phyloP scores from a whole-genome alignment of 148 eudicot genomes.

The Amaranthus palmeri region DNA sequence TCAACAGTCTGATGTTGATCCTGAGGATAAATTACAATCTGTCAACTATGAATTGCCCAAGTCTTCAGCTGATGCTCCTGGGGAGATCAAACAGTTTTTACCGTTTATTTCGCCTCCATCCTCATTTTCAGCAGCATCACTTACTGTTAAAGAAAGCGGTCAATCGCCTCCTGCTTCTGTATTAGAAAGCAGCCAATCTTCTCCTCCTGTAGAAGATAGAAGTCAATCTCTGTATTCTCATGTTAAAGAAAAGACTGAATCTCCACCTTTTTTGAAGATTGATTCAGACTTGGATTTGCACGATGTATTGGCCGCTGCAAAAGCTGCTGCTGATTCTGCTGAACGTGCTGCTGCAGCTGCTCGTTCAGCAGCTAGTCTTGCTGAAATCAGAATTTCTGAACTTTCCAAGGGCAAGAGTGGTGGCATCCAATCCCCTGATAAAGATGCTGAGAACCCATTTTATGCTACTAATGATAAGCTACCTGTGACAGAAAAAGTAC shows the following conservation, averaged over 20 bases:
- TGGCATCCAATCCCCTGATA: constrained; percentile 26
- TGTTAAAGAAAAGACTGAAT: constrained; percentile 18
- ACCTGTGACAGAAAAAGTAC: constrained; percentile 26
- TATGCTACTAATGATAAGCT: constrained; percentile 19
- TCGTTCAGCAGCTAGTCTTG: constrained; percentile 83
- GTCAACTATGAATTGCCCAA: constrained; percentile 22
- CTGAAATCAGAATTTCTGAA: constrained; percentile 69
- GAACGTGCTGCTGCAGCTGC: constrained; percentile 90
- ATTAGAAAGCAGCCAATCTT: constrained; percentile 17
- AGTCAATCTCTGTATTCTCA: not conserved
- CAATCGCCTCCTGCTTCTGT: constrained; percentile 20
- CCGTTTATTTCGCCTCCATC: constrained; percentile 66
- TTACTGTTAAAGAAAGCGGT: constrained; percentile 19
- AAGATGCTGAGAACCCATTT: constrained; percentile 55
- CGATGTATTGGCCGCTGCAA: constrained; percentile 81
- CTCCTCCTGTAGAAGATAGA: too few relatives aligned
- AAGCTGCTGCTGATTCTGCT: constrained; percentile 78
- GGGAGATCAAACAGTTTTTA: constrained; percentile 51
- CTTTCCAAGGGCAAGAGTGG: constrained; percentile 40
- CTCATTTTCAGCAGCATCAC: constrained; percentile 32
- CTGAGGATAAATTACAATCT: constrained; percentile 22
- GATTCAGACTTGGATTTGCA: constrained; percentile 45
- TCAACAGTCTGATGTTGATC: constrained; percentile 23
- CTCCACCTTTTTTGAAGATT: constrained; percentile 26
- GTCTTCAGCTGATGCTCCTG: constrained; percentile 6